Evolutionary conservation across 192 early-diverging fungal species (phyloP).

Genomic region (Linnemannia exigua): DNA sequence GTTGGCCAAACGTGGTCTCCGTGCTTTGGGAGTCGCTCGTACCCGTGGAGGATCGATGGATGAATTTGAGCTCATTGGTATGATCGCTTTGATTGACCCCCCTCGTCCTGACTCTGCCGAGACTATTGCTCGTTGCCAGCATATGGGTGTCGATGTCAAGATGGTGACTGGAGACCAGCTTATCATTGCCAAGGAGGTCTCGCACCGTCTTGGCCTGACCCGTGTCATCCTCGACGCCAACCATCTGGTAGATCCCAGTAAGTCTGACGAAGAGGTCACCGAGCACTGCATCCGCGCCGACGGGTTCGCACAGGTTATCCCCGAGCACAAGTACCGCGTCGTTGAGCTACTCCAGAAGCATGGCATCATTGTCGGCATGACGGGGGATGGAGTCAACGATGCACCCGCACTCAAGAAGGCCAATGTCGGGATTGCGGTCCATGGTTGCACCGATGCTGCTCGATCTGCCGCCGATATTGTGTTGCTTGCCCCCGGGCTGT

Average conservation of each 20-base stretch:
- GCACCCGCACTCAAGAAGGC: conserved; percentile 98
- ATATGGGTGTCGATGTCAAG: conserved; percentile 93
- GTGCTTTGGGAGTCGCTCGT: conserved; percentile 92
- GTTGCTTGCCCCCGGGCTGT: conserved; percentile 88
- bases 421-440: conserved; percentile 96
- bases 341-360: conserved; percentile 94
- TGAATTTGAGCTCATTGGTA: conserved; percentile 87
- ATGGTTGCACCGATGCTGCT: conserved; percentile 96
- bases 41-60: conserved; percentile 77
- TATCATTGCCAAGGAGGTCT: conserved; percentile 95
- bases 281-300: conserved; percentile 90
- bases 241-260: conserved; percentile 82
- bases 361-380: conserved; percentile 91
- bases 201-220: conserved; percentile 88
- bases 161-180: conserved; percentile 98
- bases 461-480: conserved; percentile 97
- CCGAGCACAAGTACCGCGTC: conserved; percentile 97
- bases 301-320: conserved; percentile 97
- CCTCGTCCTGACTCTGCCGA: conserved; percentile 91
- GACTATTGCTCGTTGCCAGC: conserved; percentile 87
- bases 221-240: conserved; percentile 92
- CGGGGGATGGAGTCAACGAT: conserved; percentile 98
- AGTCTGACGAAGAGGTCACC: conserved; percentile 85
- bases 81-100: conserved; percentile 93
- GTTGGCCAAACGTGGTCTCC: conserved; percentile 85